These are phyloP conservation scores for Clathrospora elynae DNA, from an alignment of 2,329 filamentous ascomycete genomes.

Conservation along the genomic window DNA sequence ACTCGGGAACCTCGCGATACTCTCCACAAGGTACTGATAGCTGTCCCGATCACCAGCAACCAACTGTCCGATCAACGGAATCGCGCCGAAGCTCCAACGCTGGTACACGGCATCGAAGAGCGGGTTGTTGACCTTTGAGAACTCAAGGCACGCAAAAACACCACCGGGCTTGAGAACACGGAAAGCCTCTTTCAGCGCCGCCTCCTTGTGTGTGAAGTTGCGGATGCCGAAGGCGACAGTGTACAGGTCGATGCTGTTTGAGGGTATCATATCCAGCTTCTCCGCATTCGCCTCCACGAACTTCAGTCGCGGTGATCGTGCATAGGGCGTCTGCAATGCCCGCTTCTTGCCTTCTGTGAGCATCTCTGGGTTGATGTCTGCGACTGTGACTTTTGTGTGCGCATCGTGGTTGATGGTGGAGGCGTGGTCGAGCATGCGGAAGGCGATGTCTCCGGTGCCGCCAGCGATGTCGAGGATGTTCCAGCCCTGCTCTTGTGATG, in stretches of 20 bases:
- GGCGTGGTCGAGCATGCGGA: constrained; percentile 90
- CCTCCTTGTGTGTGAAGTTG: constrained; percentile 92
- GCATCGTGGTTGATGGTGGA: constrained; percentile 79
- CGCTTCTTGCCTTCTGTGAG: constrained; percentile 84
- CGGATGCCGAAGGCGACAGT: constrained; percentile 97
- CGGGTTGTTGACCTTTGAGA: constrained; percentile 80
- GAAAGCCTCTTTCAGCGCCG: constrained; percentile 80
- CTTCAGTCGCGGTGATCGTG: constrained; percentile 58
- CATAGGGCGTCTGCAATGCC: constrained; percentile 66
- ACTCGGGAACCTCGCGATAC: constrained; percentile 88
- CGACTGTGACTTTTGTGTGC: constrained; percentile 82
- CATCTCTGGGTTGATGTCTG: constrained; percentile 97
- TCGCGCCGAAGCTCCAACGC: constrained; percentile 92
- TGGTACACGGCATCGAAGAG: constrained; percentile 88
- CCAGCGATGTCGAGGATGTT: constrained; percentile 94
- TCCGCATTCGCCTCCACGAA: constrained; percentile 95
- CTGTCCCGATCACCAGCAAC: constrained; percentile 93
- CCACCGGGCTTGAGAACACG: constrained; percentile 92
- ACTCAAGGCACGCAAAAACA: constrained; percentile 95
- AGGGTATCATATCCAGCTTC: constrained; percentile 67
- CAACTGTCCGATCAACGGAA: constrained; percentile 92
- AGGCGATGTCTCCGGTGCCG: constrained; percentile 96
- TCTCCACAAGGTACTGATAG: constrained; percentile 98
- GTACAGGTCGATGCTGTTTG: constrained; percentile 85
- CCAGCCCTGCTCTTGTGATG: constrained; percentile 55